Percentiles rank a stretch among this genome's conserved stretches.
Evolutionary conservation across 2,329 filamentous ascomycete genomes (phyloP).

Genomic region (Neophaeococcomyces mojaviensis): DNA sequence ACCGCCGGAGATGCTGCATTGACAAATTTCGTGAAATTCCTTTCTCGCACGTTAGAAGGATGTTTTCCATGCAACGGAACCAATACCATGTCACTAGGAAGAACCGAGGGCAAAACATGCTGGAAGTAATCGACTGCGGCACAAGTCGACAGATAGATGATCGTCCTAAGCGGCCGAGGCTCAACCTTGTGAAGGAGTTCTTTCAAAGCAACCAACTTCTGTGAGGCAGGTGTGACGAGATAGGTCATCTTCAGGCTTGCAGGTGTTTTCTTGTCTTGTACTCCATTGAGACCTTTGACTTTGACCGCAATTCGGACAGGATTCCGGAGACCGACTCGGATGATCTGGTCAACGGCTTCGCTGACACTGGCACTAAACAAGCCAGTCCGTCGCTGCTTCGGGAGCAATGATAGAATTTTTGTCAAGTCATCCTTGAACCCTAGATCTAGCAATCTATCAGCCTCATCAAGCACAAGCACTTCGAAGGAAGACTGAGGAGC

Average conservation of each 20-base stretch:
- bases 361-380: constrained; percentile 94
- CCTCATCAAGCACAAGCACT: constrained; percentile 86
- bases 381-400: constrained; percentile 88
- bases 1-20: constrained; percentile 68
- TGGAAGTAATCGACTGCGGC: constrained; percentile 93
- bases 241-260: constrained; percentile 88
- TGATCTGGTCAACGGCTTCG: constrained; percentile 87
- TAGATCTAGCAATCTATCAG: constrained; percentile 82
- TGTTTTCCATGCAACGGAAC: constrained; percentile 89
- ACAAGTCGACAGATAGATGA: constrained; percentile 89
- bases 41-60: constrained; percentile 74
- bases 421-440: constrained; percentile 90
- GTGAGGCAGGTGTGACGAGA: constrained; percentile 62
- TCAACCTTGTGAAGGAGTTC: constrained; percentile 62
- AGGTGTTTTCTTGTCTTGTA: constrained; percentile 79
- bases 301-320: constrained; percentile 92
- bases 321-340: constrained; percentile 84
- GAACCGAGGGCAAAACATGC: constrained; percentile 63
- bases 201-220: constrained; percentile 70
- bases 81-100: constrained; percentile 59
- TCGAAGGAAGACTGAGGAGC: constrained; percentile 86
- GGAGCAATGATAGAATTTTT: constrained; percentile 62
- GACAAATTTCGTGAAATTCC: constrained; percentile 76
- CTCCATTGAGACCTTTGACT: constrained; percentile 68
- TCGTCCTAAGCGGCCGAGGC: constrained; percentile 72